These are phyloP conservation scores for Aspergillus caelatus DNA, from an alignment of 2,329 filamentous ascomycete species.

Conservation along the genomic window DNA sequence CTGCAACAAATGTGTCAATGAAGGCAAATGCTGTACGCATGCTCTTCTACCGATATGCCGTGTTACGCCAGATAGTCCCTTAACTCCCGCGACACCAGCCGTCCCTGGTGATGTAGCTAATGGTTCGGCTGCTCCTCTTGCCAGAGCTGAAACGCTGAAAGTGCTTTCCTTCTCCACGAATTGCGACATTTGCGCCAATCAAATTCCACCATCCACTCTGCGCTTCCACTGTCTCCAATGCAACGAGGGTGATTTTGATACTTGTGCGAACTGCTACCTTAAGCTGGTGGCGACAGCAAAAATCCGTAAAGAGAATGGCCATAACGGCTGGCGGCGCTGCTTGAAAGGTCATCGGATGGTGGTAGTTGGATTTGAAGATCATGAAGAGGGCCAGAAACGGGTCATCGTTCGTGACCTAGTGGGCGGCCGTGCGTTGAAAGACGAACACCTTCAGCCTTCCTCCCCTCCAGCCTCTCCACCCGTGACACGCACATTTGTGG, in stretches of 20 bases:
- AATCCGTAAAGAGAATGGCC: constrained; percentile 75
- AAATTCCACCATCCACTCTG: constrained; percentile 69
- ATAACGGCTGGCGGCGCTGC: constrained; percentile 82
- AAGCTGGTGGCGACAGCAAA: constrained; percentile 64
- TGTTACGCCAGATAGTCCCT: constrained; percentile 38
- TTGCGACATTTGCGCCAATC: constrained; percentile 76
- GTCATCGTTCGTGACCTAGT: constrained; percentile 73
- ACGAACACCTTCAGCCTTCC: constrained; percentile 52
- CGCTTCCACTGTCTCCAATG: constrained; percentile 82
- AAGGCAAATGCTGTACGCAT: constrained; percentile 79
- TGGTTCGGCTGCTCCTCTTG: constrained; percentile 36
- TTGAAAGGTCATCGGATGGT: constrained; percentile 81
- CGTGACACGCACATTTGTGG: neutral
- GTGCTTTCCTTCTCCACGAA: constrained; percentile 72
- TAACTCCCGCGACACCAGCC: constrained; percentile 15
- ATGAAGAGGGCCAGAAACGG: constrained; percentile 67
- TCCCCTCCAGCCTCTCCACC: constrained; percentile 18
- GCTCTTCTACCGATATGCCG: constrained; percentile 76
- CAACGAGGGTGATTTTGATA: constrained; percentile 80
- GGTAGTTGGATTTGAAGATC: constrained; percentile 73
- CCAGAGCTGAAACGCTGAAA: constrained; percentile 58
- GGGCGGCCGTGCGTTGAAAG: constrained; percentile 71
- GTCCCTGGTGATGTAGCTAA: constrained; percentile 27
- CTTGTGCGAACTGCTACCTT: constrained; percentile 78
- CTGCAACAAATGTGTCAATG: constrained; percentile 84